Base-by-base conservation (phyloP, 2,329 filamentous ascomycete species). In the Sporothrix luriei region DNA sequence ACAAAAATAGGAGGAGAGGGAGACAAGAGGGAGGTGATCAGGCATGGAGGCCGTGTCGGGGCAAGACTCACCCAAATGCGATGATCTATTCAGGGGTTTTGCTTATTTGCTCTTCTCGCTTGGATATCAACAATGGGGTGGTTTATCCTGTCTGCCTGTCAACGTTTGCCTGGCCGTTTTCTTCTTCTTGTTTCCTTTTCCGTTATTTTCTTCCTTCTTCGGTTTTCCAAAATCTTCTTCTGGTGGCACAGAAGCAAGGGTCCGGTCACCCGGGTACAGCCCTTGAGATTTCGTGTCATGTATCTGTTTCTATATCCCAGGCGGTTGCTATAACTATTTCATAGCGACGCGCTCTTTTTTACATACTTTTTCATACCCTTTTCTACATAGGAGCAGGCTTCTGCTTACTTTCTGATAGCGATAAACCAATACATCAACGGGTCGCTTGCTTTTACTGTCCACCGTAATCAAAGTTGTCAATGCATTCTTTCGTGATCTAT, bases 371-470 rank as follows among this genome's bases (percentile, higher is more conserved):
- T 16, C 24, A 38, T 21, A 7, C n/a, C 13, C 38, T 26, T 10
- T 62, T 64, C 21, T 38, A 16, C 24, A 65, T 51, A 65, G 46
- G 46, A 65, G 62, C 62, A 52, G 62, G 26, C 40, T n/a, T 43
- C 48, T 66, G 64, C 64, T 52, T 65, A 14, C 62, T 51, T 65
- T 66, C 38, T n/a, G 48, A 66, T 43, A 55, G 51, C 51, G 65
- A 33, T 26, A 57, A n/a, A 43, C 33, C 38, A 57, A 57, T 33
- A 29, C 9, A 43, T 38, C 21, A 46, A n/a, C 3, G 16, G 62
- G 9, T 33, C 62, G 62, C 62, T 51, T 14, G 38, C 26, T 24
- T 61, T 46, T 16, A 46, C 40, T 43, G 4, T 24, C 38, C 38
- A 16, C 24, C 26, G 21, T 26, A 9, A 33, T 26, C 38, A 46